Evolutionary conservation across 1,139 yeast genomes (phyloP).

Genomic region (Lodderomyces parapsilosis): DNA sequence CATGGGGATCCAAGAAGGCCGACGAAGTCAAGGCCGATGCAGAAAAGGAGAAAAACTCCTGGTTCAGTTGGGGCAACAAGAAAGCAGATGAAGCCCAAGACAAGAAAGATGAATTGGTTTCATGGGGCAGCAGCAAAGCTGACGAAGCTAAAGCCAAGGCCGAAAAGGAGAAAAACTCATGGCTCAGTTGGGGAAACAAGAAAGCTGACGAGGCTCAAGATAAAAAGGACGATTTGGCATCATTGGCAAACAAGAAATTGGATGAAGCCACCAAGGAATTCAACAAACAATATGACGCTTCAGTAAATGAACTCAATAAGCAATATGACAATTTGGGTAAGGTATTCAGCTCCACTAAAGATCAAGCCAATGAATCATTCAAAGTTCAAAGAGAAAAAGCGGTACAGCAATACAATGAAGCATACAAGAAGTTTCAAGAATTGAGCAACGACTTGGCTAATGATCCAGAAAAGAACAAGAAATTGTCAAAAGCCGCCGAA

Average conservation of each 20-base stretch:
- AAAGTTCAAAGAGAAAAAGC: slow-evolving; percentile 30
- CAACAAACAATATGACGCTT: slow-evolving; percentile 11
- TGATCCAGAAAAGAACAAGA: slow-evolving; percentile 23
- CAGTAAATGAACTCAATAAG: slow-evolving; percentile 10
- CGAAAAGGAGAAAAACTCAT: slow-evolving; percentile 10
- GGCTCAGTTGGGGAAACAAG: slow-evolving; percentile 24
- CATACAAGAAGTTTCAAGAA: slow-evolving; percentile 34
- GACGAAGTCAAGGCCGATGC: slow-evolving; percentile 20
- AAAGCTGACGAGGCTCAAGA: slow-evolving; percentile 19
- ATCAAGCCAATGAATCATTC: slow-evolving; percentile 11
- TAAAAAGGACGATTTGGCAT: slow-evolving; percentile 6
- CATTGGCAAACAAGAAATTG: slow-evolving; percentile 9
- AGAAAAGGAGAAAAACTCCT: slow-evolving; percentile 10
- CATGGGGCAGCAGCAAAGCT: slow-evolving; percentile 24
- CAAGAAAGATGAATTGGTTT: slow-evolving; percentile 6
- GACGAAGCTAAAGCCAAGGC: slow-evolving; percentile 20
- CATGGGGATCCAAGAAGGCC: no score
- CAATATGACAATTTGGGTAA: slow-evolving; percentile 11
- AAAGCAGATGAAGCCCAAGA: slow-evolving; percentile 19
- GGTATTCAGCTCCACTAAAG: slow-evolving; percentile 17
- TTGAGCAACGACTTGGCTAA: slow-evolving; percentile 26
- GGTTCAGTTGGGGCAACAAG: slow-evolving; percentile 24
- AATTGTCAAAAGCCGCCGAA: slow-evolving; percentile 33
- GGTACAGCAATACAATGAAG: slow-evolving; percentile 30
- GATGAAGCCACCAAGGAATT: slow-evolving; percentile 11